Evolutionary conservation across 306 rosid species (phyloP).

Genomic region (Glycyrrhiza uralensis): DNA sequence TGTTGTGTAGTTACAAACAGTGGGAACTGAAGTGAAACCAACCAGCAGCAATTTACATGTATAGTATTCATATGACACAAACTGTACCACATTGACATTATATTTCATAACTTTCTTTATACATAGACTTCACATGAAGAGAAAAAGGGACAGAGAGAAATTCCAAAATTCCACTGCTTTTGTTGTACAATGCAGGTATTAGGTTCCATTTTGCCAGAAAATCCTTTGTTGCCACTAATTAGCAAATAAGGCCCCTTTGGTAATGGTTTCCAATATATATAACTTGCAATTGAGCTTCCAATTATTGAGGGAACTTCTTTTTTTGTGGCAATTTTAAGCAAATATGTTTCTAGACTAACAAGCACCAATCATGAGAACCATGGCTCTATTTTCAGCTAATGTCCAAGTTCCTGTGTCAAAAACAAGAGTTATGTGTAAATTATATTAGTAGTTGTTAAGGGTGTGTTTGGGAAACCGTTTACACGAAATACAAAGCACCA

Average conservation of each 20-base stretch:
- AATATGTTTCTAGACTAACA: background rate
- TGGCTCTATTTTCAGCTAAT: slow-evolving; percentile 11
- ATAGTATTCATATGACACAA: background rate
- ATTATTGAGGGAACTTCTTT: background rate
- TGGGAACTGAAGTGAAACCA: background rate
- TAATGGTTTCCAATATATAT: slow-evolving; percentile 13
- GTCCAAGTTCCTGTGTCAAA: slow-evolving; percentile 34
- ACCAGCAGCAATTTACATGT: slow-evolving; percentile 14
- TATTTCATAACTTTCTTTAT: background rate
- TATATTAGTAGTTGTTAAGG: background rate
- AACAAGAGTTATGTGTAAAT: background rate
- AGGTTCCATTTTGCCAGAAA: background rate
- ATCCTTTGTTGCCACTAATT: background rate
- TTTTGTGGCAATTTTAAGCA: slow-evolving; percentile 1
- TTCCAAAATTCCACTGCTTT: background rate
- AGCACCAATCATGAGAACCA: slow-evolving; percentile 9
- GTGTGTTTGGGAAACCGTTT: no score
- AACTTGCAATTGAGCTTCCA: background rate
- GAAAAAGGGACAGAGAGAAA: background rate
- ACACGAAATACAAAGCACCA: no score
- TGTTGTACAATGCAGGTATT: slow-evolving; percentile 10
- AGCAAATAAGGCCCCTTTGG: background rate
- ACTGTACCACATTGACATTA: background rate
- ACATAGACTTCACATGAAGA: background rate
- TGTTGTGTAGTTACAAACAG: background rate